Base-by-base conservation (phyloP, 1,139 yeast genomes). In the Scheffersomyces stambukii region DNA sequence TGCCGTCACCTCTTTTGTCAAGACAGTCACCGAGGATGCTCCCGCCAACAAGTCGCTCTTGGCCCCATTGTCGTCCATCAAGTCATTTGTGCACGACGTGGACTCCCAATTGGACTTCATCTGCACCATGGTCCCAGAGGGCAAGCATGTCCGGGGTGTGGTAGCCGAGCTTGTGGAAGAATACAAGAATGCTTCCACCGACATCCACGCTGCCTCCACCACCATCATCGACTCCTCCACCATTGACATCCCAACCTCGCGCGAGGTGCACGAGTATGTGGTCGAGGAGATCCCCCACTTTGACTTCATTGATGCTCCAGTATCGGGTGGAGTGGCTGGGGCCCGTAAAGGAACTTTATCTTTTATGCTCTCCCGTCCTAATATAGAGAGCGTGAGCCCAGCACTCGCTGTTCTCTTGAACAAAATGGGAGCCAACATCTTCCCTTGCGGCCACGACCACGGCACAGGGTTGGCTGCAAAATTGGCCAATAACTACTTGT, bases 401-500 rank as follows among this genome's bases (percentile, higher is more conserved):
- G 32, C 40, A 0, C 51, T 64, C 34, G 40, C 37, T 8, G 37
- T 33, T 6, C 49, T 69, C 19, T 57, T 75, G 37, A 46, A 52
- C 25, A 57, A 54, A 35, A 75, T 75, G 81, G 81, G 81, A 13
- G 52, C 56, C 23, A 64, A 69, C 32, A 57, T 74, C 25, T 70
- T 75, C 48, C 70, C 76, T 11, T 73, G 80, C 45, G 81, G 81
- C 13, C 20, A 40, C 9, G 50, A 54, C 18, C 75, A 72, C 32
- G 80, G 81, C 9, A 47, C 74, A 3, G 81, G 81, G 2, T 60
- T 75, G 35, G 77, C 77, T 21, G 81, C 81, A 9, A 75, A 75
- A 45, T 61, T 75, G 37, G 64, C 77, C 29, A 75, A 75, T 53
- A 75, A 75, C 48, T 75, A 75, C 45, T 59, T 75, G 30, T 57